These are phyloP conservation scores for Tolypocladium tundrense DNA, from an alignment of 2,329 filamentous ascomycete genomes.

Conservation along the genomic window DNA sequence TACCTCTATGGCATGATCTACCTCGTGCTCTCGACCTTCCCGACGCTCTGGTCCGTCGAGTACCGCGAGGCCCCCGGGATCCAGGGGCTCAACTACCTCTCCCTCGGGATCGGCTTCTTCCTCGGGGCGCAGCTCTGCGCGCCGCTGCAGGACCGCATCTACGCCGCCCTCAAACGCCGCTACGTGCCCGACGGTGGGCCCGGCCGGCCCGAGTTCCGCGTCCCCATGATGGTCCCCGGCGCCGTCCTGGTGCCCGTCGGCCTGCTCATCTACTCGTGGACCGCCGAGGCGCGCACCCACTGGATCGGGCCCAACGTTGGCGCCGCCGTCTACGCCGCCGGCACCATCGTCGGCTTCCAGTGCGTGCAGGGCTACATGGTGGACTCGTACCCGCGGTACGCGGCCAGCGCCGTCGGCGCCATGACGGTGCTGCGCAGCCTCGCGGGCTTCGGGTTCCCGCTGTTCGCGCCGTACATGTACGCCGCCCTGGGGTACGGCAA, in stretches of 20 bases:
- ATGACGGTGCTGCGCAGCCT: slow-evolving; percentile 34
- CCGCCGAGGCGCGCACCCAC: slow-evolving; percentile 28
- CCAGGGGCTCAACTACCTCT: slow-evolving; percentile 23
- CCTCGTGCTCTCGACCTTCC: slow-evolving; percentile 37
- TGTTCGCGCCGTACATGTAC: slow-evolving; percentile 40
- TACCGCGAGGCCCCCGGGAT: slow-evolving; percentile 47
- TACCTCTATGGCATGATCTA: slow-evolving; percentile 56
- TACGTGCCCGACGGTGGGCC: slow-evolving; percentile 21
- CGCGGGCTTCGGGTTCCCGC: slow-evolving; percentile 40
- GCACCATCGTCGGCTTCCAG: slow-evolving; percentile 31
- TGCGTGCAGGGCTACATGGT: slow-evolving; percentile 36
- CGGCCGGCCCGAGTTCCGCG: slow-evolving; percentile 31
- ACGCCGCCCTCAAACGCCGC: slow-evolving; percentile 30
- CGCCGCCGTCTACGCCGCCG: slow-evolving; percentile 24
- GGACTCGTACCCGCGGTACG: slow-evolving; percentile 35
- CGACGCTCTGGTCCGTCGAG: slow-evolving; percentile 44
- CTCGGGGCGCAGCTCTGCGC: slow-evolving; percentile 26
- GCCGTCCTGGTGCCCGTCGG: slow-evolving; percentile 30
- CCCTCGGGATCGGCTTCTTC: slow-evolving; percentile 16
- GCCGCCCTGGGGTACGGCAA: slow-evolving; percentile 27
- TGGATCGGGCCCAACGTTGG: slow-evolving; percentile 37
- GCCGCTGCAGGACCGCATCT: slow-evolving; percentile 34
- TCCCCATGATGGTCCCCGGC: slow-evolving; percentile 30
- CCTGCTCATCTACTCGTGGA: slow-evolving; percentile 36
- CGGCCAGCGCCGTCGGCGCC: slow-evolving; percentile 33